These are phyloP conservation scores for Andrographis paniculata DNA, from an alignment of 305 asterid species.

Conservation along the genomic window DNA sequence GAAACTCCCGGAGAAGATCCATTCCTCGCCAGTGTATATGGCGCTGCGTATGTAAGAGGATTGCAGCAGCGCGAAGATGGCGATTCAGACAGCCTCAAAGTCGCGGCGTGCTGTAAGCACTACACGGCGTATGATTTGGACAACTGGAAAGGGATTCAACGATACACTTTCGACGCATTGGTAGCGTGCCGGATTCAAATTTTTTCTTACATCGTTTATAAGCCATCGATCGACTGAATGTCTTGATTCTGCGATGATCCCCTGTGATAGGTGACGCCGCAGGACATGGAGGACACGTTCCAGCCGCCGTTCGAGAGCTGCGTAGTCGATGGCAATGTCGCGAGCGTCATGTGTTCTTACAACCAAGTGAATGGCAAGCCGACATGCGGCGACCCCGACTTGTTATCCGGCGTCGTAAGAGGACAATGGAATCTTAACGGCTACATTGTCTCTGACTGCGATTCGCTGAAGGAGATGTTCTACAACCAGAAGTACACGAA, in stretches of 20 bases:
- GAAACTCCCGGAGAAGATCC: constrained; percentile 97
- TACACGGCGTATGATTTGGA: constrained; percentile 96
- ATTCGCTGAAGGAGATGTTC: constrained; percentile 59
- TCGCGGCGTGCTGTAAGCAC: constrained; percentile 93
- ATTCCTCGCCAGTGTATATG: constrained; percentile 65
- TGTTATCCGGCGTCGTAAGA: constrained; percentile 53
- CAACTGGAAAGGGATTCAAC: constrained; percentile 79
- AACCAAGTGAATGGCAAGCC: constrained; percentile 78
- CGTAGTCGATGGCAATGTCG: constrained; percentile 69
- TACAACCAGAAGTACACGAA: constrained; percentile 47
- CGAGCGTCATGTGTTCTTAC: constrained; percentile 81
- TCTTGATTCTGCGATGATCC: no score
- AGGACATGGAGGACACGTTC: constrained; percentile 84
- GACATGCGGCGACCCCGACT: constrained; percentile 56
- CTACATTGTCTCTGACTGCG: constrained; percentile 69
- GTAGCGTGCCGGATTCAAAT: constrained; percentile 21
- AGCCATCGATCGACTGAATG: no score
- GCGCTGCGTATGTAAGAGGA: constrained; percentile 74
- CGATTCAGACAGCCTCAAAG: constrained; percentile 57
- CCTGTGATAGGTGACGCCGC: constrained; percentile 28
- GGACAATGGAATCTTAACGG: constrained; percentile 75
- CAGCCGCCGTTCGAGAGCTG: constrained; percentile 93
- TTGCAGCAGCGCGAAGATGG: constrained; percentile 72
- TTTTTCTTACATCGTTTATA: no score
- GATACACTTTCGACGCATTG: constrained; percentile 80